Percentiles rank a stretch among this genome's conserved stretches.
Conservation (phyloP, 2,329 filamentous ascomycete species). For the Cladosporium sp. region DNA sequence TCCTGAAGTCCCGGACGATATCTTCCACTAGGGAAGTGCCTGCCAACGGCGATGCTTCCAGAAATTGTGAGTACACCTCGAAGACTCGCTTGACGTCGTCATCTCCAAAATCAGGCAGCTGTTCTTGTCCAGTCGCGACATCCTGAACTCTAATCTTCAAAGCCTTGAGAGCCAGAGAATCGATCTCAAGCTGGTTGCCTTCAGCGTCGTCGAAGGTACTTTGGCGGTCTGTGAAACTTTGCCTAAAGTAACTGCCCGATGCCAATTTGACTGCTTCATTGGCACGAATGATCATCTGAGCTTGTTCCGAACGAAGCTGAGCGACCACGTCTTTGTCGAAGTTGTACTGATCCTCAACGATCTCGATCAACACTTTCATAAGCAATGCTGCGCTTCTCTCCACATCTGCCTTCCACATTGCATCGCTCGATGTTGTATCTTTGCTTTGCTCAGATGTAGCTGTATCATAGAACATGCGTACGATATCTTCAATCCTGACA, state of each 20-base stretch:
- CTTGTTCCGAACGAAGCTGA: background rate
- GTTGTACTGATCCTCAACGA: background rate
- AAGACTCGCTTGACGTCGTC: too few species aligned
- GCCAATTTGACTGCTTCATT: background rate
- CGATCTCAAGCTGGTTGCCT: background rate
- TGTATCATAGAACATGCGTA: conserved; percentile 4
- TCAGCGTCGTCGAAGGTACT: background rate
- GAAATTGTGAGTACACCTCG: too few species aligned
- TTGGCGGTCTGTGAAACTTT: background rate
- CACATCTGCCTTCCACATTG: background rate
- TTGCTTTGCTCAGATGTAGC: background rate
- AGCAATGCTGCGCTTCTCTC: background rate
- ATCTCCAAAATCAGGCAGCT: background rate
- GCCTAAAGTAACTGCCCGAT: background rate
- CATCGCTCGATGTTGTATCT: background rate
- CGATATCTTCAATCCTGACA: background rate
- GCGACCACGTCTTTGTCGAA: background rate
- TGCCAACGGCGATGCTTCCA: too few species aligned
- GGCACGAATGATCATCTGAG: background rate
- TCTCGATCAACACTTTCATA: background rate
- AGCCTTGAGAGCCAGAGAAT: too few species aligned
- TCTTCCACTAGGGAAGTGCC: too few species aligned
- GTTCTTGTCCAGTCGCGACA: background rate
- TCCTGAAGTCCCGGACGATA: background rate
- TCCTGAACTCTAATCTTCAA: too few species aligned